Evolutionary conservation across 2,329 filamentous ascomycete species (phyloP), one percentile per base, ranked within the genome.

Genomic region (Ophiosphaerella herpotricha): DNA sequence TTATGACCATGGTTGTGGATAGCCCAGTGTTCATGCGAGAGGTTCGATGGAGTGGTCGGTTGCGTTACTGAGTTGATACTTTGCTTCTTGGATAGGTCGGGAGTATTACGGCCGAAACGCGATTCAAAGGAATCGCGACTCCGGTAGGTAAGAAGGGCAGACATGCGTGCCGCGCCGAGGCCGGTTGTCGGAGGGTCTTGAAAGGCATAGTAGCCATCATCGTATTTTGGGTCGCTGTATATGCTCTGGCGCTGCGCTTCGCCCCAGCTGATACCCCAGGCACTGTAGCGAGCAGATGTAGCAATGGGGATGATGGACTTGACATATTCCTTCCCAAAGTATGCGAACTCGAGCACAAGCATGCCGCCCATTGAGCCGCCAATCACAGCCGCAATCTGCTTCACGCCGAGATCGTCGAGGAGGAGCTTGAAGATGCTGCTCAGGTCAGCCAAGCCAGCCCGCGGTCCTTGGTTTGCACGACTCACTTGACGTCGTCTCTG

Each of bases 151-250:
- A 99, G 80, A 33, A 99, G 83, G 1, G 94, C 94, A 49, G 92
- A 91, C 94, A 99, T 99, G 66, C 94, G 91, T 23, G 94, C 94
- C 7, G 94, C 94, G 11, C 92, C 91, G 2, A 99, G 83, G 0
- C 94, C 94, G 1, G 91, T 88, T 0, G 86, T 80, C 0, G 94
- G 94, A 31, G 92, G 92, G 62, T 97, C 91, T 29, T 89, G 82
- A 64, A 94, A 95, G 1, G 85, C 67, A 71, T 97, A 99, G 76
- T 97, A 97, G 38, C 94, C 94, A 67, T 97, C 92, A 55, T 97
- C 91, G 73, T 99, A 99, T 77, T 97, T 97, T 29, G 94, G 94
- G 71, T 99, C 94, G 34, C 91, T 92, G 76, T 97, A 99, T 71
- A 99, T 97, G 80, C 89, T 92, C 75, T 94, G 90, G 43, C 90